phyloP scores from a whole-genome alignment of 176 grass and related monocot genomes.

The Oropetium thomaeum region DNA sequence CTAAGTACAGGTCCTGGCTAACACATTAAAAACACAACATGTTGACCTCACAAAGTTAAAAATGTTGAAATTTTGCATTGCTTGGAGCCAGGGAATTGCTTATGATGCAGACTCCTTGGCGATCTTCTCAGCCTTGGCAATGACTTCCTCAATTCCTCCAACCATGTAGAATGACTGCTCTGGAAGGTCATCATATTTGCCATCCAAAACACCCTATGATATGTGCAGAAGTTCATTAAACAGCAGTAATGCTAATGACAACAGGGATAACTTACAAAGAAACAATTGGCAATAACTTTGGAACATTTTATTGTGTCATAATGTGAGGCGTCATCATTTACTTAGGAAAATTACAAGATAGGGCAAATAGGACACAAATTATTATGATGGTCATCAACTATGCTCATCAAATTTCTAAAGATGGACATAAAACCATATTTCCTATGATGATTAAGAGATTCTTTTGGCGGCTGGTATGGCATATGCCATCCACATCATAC shows the following conservation, averaged over 20 bases:
- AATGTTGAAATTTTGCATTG: background rate
- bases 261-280: background rate
- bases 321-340: background rate
- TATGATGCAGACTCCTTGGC: conserved; percentile 74
- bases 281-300: background rate
- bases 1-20: conserved; percentile 45
- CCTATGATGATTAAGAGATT: background rate
- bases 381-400: background rate
- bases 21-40: conserved; percentile 33
- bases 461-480: background rate
- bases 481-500: background rate
- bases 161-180: conserved; percentile 98
- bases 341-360: background rate
- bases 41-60: conserved; percentile 37
- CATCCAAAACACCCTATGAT: conserved; percentile 78
- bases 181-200: conserved; percentile 80
- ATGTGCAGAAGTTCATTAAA: conserved; percentile 8
- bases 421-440: background rate
- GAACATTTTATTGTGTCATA: background rate
- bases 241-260: background rate
- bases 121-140: conserved; percentile 93
- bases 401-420: background rate
- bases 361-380: background rate
- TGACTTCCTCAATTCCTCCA: conserved; percentile 91
- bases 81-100: conserved; percentile 20